phyloP scores from a whole-genome alignment of 768 basidiomycete species.

The Arthromyces matolae region DNA sequence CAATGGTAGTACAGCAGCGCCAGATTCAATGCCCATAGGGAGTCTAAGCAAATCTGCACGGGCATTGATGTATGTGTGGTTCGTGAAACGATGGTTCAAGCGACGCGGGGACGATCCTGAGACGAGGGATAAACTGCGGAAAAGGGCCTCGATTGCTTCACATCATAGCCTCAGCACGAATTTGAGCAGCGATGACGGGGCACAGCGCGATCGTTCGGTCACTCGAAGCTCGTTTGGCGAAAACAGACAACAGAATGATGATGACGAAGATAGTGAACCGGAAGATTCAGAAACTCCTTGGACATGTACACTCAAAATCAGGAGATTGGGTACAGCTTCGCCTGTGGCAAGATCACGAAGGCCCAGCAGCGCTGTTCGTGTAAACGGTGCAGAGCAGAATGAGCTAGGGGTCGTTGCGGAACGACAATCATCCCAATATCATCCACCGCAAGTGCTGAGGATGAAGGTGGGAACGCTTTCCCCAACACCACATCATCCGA shows the following conservation, averaged over 20 bases:
- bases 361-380: constrained; percentile 8
- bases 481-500: constrained; percentile 94
- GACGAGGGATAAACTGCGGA: constrained; percentile 34
- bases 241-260: constrained; percentile 28
- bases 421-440: too few relatives aligned
- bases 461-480: constrained; percentile 81
- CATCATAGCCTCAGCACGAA: constrained; percentile 35
- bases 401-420: constrained; percentile 8
- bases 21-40: constrained; percentile 7
- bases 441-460: constrained; percentile 33
- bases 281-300: constrained; percentile 97
- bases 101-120: constrained; percentile 35
- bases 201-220: constrained; percentile 7
- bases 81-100: constrained; percentile 74
- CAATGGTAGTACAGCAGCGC: constrained; percentile 20
- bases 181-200: constrained; percentile 22
- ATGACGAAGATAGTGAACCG: constrained; percentile 83
- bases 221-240: constrained; percentile 5
- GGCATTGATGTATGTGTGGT: constrained; percentile 65
- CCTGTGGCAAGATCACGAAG: constrained; percentile 16
- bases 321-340: constrained; percentile 34
- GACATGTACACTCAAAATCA: constrained; percentile 79
- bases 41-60: constrained; percentile 11
- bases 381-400: constrained; percentile 9
- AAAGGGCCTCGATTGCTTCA: constrained; percentile 39